Percentiles rank a stretch among this genome's conserved stretches.
Evolutionary conservation across 495 filamentous ascomycete genomes (phyloP).

Genomic region (Venustampulla echinocandica): DNA sequence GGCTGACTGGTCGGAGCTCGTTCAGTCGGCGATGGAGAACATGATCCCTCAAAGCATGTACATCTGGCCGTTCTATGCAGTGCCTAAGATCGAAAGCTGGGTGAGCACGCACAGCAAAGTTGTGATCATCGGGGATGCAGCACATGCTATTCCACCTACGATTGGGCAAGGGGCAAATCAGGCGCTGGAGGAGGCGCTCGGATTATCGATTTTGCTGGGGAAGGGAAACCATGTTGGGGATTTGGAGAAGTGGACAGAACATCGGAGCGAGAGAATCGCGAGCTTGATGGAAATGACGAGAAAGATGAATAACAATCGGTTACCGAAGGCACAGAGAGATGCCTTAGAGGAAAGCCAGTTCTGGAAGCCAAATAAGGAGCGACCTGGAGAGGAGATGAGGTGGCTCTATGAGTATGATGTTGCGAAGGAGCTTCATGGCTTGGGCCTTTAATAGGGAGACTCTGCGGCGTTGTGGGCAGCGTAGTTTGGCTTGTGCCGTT

Average conservation of each 20-base stretch:
- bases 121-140: constrained; percentile 27
- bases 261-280: background rate
- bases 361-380: background rate
- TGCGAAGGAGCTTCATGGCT: background rate
- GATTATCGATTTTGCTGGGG: constrained; percentile 16
- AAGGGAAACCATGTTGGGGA: background rate
- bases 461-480: too few species aligned
- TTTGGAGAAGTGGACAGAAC: background rate
- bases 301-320: constrained; percentile 1
- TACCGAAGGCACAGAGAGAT: constrained; percentile 1
- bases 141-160: constrained; percentile 36
- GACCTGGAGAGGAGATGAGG: background rate
- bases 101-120: background rate
- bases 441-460: too few species aligned
- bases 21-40: background rate
- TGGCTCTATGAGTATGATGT: background rate
- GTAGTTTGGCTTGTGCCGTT: too few species aligned
- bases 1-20: background rate
- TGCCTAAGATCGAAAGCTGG: constrained; percentile 3
- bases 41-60: background rate
- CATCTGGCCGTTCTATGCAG: constrained; percentile 1
- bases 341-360: background rate
- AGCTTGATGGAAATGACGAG: constrained; percentile 1
- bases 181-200: constrained; percentile 27
- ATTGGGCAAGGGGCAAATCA: constrained; percentile 29